Evolutionary conservation across 2,329 filamentous ascomycete genomes (phyloP).

Genomic region (Didymella lethalis): DNA sequence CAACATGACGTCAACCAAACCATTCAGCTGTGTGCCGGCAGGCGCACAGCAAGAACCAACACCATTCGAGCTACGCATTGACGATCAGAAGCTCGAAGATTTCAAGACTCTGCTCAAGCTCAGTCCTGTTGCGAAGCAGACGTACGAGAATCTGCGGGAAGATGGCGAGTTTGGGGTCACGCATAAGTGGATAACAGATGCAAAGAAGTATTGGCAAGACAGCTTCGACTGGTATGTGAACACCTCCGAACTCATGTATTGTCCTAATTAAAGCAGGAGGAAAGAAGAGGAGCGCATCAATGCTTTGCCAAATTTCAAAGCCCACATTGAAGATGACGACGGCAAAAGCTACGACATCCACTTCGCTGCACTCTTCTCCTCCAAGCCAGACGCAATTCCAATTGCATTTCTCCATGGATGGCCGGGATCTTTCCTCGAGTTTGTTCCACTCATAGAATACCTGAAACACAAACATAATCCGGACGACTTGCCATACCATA

Average conservation of each 20-base stretch:
- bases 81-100: conserved; percentile 40
- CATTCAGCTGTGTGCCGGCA: conserved; percentile 27
- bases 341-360: conserved; percentile 56
- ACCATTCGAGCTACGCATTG: conserved; percentile 38
- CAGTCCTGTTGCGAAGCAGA: conserved; percentile 43
- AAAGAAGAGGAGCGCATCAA: conserved; percentile 56
- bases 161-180: conserved; percentile 45
- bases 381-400: conserved; percentile 59
- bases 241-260: too few relatives aligned
- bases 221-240: conserved; percentile 47
- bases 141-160: conserved; percentile 39
- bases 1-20: conserved; percentile 29
- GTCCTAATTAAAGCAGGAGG: conserved; percentile 35
- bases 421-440: conserved; percentile 64
- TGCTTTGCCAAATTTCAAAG: conserved; percentile 60
- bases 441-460: conserved; percentile 60
- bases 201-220: conserved; percentile 42
- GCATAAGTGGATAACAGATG: conserved; percentile 39
- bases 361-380: conserved; percentile 64
- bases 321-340: conserved; percentile 52
- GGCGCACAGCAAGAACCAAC: conserved; percentile 27
- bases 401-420: conserved; percentile 64
- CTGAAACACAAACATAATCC: conserved; percentile 60
- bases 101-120: conserved; percentile 41
- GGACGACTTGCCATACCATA: conserved; percentile 62